Conservation (phyloP, 2,329 filamentous ascomycete genomes). For the Curvularia spicifera region DNA sequence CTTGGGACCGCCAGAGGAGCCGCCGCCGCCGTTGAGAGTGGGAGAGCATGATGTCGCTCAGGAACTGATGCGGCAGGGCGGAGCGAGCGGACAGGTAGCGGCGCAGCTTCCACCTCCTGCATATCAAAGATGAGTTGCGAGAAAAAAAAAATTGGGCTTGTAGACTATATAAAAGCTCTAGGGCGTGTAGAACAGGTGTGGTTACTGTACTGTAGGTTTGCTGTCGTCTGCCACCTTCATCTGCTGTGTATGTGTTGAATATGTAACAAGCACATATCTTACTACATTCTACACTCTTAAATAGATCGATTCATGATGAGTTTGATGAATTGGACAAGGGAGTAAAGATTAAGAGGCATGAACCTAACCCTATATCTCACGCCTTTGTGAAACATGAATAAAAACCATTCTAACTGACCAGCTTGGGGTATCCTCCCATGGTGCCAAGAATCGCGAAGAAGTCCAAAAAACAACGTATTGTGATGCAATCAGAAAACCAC, state of each 20-base stretch:
- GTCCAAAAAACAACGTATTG: not conserved
- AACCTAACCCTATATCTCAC: not conserved
- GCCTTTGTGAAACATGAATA: not conserved
- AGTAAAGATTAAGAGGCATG: not conserved
- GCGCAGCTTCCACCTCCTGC: slow-evolving; percentile 12
- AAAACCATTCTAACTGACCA: not conserved
- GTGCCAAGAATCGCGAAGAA: not conserved
- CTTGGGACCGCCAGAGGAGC: slow-evolving; percentile 23
- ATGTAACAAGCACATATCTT: too few species aligned
- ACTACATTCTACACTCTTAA: too few species aligned
- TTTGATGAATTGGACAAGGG: not conserved
- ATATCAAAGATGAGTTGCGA: slow-evolving; percentile 7
- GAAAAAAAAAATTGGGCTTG: too few species aligned
- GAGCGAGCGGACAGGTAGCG: not conserved
- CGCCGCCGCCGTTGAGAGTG: slow-evolving; percentile 13
- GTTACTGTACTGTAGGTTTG: not conserved
- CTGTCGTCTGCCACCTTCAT: too few species aligned
- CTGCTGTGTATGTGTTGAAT: too few species aligned
- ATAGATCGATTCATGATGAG: not conserved
- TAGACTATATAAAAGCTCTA: not conserved
- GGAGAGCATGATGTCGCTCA: slow-evolving; percentile 9
- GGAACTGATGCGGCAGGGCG: slow-evolving; percentile 4
- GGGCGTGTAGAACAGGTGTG: not conserved
- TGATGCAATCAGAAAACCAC: not conserved
- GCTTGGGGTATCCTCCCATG: not conserved